Evolutionary conservation across 1,284 basidiomycete species (phyloP), one percentile per base, ranked within the genome.

Genomic region (Ustilago nuda): DNA sequence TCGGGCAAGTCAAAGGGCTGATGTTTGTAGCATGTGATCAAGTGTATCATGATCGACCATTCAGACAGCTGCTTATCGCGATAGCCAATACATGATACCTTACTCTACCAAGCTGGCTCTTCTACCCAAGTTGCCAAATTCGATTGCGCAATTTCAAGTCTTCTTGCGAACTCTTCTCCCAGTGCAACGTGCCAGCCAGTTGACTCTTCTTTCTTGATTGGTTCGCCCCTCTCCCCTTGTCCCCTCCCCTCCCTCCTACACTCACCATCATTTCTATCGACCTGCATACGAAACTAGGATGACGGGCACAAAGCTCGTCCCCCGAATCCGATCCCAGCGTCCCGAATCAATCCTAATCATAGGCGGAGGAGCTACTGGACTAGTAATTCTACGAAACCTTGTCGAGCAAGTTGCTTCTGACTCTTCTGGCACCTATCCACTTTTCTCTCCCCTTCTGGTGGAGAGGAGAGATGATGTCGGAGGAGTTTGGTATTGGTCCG

Each of bases 401-500:
- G 46, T 54, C 46, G 62, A 76, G 19, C 57, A 67, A 54, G 33
- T 15, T 2, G 64, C 41, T 2, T 12, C 36, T 7, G 73, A 78
- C 17, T 61, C 64, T 8, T n/a, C 50, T 4, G 69, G 56, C 5
- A 7, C 12, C 17, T 67, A 66, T 12, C 66, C 73, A 19, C 59
- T 66, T 2, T 78, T 76, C 19, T 63, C 61, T 5, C 78, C 77
- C 1, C 13, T 59, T 12, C 78, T 83, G 12, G 68, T 77, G 15
- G 82, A 83, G 52, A 43, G 82, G 13, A 58, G 82, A 4, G 66
- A 72, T 11, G 66, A 80, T 32, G 59, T 83, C 7, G 82, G 82
- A n/a, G 81, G 82, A 4, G 82, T 83, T 1, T 83, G 82, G 82
- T 76, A 71, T 62, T 79, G 71, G 75, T 70, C 59, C 27, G 66